Conservation (phyloP, 305 asterid species). For the Plantago lanceolata region DNA sequence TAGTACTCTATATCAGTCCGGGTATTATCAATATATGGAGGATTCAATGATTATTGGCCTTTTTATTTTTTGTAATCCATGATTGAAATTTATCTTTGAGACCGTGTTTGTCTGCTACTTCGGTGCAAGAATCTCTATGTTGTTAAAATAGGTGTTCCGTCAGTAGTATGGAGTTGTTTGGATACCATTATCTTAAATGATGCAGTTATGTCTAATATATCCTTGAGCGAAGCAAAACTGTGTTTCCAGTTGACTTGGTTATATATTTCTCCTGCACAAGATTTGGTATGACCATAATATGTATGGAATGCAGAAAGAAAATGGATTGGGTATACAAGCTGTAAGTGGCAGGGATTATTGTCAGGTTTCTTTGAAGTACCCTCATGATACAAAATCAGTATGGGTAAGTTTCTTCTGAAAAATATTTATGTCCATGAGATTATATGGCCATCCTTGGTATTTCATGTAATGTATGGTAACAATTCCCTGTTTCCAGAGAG, state of each 20-base stretch:
- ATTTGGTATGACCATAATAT: conserved; percentile 8
- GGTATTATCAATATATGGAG: too few species aligned
- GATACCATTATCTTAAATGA: conserved; percentile 3
- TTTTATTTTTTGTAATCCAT: background rate
- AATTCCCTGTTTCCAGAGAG: background rate
- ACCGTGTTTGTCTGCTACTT: background rate
- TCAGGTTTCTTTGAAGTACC: conserved; percentile 61
- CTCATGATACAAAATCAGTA: conserved; percentile 68
- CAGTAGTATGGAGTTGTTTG: too few species aligned
- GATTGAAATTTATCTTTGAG: background rate
- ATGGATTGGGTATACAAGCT: conserved; percentile 95
- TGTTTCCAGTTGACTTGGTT: background rate
- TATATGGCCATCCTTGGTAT: background rate
- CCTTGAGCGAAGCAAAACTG: background rate
- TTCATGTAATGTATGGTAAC: conserved; percentile 7
- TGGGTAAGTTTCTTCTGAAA: conserved; percentile 57
- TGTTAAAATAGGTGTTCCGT: background rate
- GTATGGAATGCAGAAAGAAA: conserved; percentile 56
- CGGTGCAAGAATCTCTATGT: background rate
- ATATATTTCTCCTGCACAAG: conserved; percentile 1
- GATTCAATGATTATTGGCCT: background rate
- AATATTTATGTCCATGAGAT: conserved; percentile 1
- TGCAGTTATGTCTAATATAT: background rate
- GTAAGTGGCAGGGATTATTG: conserved; percentile 56
- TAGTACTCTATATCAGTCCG: background rate